phyloP scores from a whole-genome alignment of 495 filamentous ascomycete species.

The Hypoxylon intermedium region DNA sequence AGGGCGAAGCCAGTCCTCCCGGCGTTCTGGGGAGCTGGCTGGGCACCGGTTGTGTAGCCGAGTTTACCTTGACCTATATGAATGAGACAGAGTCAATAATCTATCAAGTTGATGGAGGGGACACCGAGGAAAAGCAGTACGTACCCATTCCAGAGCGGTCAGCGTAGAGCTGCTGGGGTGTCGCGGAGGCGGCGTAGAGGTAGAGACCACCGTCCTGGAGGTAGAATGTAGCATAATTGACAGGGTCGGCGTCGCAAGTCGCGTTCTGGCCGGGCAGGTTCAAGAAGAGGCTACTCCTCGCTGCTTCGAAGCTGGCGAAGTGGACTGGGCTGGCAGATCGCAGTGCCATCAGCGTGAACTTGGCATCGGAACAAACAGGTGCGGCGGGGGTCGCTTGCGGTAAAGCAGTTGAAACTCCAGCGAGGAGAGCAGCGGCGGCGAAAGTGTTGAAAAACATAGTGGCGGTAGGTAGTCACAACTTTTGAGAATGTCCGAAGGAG shows the following conservation, averaged over 20 bases:
- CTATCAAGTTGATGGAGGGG: too few species aligned
- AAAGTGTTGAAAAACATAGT: conserved; percentile 24
- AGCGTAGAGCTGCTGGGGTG: conserved; percentile 57
- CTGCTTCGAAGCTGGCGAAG: conserved; percentile 50
- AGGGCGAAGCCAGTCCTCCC: conserved; percentile 55
- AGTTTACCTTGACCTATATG: conserved; percentile 59
- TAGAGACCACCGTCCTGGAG: conserved; percentile 53
- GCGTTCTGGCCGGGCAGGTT: conserved; percentile 52
- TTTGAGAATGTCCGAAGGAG: too few species aligned
- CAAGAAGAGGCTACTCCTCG: conserved; percentile 53
- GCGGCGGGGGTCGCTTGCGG: not conserved
- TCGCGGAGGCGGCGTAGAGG: conserved; percentile 51
- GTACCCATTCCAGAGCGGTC: conserved; percentile 61
- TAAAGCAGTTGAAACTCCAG: conserved; percentile 15
- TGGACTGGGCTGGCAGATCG: conserved; percentile 57
- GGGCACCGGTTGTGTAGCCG: conserved; percentile 55
- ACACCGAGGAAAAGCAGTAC: conserved; percentile 30
- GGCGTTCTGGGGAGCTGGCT: conserved; percentile 46
- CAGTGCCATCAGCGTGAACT: conserved; percentile 57
- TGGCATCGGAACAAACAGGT: conserved; percentile 10
- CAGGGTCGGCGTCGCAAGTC: conserved; percentile 50
- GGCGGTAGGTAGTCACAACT: not conserved
- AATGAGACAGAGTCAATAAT: too few species aligned
- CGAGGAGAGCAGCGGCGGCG: not conserved
- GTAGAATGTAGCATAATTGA: conserved; percentile 56